Conservation (phyloP, 352 stramenopile genomes). For the Saprolegnia diclina region DNA sequence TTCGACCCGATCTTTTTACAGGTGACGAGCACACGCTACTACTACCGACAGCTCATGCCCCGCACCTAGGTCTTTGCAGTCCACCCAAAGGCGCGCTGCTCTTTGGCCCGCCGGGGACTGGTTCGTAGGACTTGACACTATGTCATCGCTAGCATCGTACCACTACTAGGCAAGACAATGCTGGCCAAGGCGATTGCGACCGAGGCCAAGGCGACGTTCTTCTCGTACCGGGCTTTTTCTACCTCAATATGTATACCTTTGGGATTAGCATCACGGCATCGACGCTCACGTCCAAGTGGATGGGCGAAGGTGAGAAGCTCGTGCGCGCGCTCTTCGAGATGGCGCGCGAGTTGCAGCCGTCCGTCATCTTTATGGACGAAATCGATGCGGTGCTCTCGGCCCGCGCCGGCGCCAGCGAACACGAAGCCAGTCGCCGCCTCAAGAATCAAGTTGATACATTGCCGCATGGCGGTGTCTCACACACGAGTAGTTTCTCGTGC, state of each 20-base stretch:
- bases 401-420: slow-evolving; percentile 59
- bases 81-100: slow-evolving; percentile 67
- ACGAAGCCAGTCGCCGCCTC: slow-evolving; percentile 79
- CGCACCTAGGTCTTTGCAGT: slow-evolving; percentile 39
- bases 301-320: slow-evolving; percentile 92
- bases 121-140: slow-evolving; percentile 28
- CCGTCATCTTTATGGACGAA: slow-evolving; percentile 88
- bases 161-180: slow-evolving; percentile 59
- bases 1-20: slow-evolving; percentile 81
- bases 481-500: slow-evolving; percentile 69
- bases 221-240: slow-evolving; percentile 42
- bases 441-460: slow-evolving; percentile 74
- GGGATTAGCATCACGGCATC: slow-evolving; percentile 74
- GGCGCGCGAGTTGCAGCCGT: slow-evolving; percentile 74
- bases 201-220: slow-evolving; percentile 78
- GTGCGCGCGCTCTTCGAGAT: slow-evolving; percentile 90
- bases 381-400: slow-evolving; percentile 80
- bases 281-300: slow-evolving; percentile 86
- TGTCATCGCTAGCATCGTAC: background rate
- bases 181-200: slow-evolving; percentile 78
- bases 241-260: background rate
- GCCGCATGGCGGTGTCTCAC: background rate
- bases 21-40: slow-evolving; percentile 1
- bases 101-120: slow-evolving; percentile 77
- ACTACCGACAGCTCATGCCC: background rate